Evolutionary conservation across 345 rosid genomes (phyloP), one percentile per base, ranked within the genome.

Genomic region (Tarenaya hassleriana): DNA sequence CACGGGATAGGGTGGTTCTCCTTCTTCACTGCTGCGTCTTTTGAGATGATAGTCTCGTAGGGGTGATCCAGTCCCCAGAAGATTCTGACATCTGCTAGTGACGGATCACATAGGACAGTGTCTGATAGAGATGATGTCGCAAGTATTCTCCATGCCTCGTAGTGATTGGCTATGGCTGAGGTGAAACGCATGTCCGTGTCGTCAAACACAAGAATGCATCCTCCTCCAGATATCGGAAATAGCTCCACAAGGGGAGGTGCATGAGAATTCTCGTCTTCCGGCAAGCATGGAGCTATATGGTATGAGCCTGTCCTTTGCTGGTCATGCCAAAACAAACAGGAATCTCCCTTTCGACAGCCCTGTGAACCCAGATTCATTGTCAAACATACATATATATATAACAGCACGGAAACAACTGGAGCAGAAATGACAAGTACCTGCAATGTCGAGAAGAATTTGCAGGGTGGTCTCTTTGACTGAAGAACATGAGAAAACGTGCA

Each of bases 281-380:
- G 87, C 8, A 64, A 44, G 73, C 88, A 82, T 50, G 54, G 12
- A 39, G 68, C 44, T 40, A 69, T 45, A 50, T 17, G 3, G 59
- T 50, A 44, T 32, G 69, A 60, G 41, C 68, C 46, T 34, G 45
- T 11, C 45, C 61, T 57, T 47, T 20, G 73, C 55, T 56, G 34
- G 63, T 64, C 82, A 69, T 90, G 97, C 27, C 94, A 82, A 68
- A 59, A 90, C 53, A 46, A 31, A 63, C 97, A 90, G 4, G 67
- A 61, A 14, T 77, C 78, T 50, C 91, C 96, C 43, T 86, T 78
- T 66, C 87, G 76, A 72, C 97, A 90, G 35, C 96, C 97, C 97
- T 90, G 78, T 47, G 70, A 41, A 67, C 61, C 51, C 55, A 50
- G 34, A 50, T 33, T 46, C 54, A 62, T 47, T 66, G 56, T 46